A percentile compares a stretch with the other conserved stretches of the same genome.
These are phyloP conservation scores for Globisporangium spiculum DNA, from an alignment of 352 stramenopile species.

Conservation along the genomic window DNA sequence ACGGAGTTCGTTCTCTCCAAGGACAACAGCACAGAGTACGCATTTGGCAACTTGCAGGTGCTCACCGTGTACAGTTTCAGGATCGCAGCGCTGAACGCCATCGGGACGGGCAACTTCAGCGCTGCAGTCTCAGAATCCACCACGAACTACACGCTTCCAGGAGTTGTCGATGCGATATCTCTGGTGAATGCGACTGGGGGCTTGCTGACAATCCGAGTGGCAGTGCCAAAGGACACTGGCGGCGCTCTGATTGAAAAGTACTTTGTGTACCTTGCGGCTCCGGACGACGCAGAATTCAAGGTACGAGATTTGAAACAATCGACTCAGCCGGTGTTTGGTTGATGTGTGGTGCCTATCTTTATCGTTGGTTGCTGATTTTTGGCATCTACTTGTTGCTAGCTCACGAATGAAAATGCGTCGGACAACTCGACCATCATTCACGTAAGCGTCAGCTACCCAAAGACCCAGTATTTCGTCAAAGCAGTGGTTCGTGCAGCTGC, in stretches of 20 bases:
- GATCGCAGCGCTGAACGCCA: conserved; percentile 38
- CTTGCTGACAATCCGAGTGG: conserved; percentile 34
- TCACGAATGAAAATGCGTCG: conserved; percentile 1
- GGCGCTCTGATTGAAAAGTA: conserved; percentile 40
- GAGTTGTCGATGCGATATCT: conserved; percentile 18
- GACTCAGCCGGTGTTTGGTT: not conserved
- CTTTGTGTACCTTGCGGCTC: conserved; percentile 14
- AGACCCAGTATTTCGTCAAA: conserved; percentile 36
- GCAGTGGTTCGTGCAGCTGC: conserved; percentile 24
- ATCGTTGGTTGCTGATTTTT: not conserved
- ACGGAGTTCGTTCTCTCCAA: conserved; percentile 21
- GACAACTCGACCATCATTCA: conserved; percentile 21
- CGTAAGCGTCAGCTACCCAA: conserved; percentile 35
- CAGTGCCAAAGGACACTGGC: conserved; percentile 34
- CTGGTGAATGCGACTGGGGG: conserved; percentile 41
- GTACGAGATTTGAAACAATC: not conserved
- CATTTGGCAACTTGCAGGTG: conserved; percentile 25
- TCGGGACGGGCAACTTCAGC: conserved; percentile 28
- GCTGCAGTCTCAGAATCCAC: conserved; percentile 22
- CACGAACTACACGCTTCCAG: conserved; percentile 40
- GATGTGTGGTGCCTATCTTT: not conserved
- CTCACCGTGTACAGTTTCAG: conserved; percentile 33
- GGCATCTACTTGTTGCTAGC: not conserved
- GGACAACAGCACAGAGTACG: conserved; percentile 34
- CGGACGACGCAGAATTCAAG: conserved; percentile 4